Evolutionary conservation across 2,329 filamentous ascomycete genomes (phyloP).

Genomic region (Neurospora sp.): DNA sequence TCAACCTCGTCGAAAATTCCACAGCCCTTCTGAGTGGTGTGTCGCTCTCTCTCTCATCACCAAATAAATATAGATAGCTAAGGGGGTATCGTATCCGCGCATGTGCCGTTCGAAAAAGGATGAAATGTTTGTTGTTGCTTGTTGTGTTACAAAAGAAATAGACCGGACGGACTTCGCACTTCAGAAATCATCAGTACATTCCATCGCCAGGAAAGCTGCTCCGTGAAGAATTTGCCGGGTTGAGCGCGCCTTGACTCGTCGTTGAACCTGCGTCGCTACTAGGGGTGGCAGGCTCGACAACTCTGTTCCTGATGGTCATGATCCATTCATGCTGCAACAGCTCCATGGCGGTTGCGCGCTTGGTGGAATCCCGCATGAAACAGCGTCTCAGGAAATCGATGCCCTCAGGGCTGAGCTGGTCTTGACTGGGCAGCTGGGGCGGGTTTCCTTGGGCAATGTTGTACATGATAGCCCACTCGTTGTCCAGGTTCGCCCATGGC

Average conservation of each 20-base stretch:
- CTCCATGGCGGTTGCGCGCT: conserved; percentile 74
- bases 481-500: conserved; percentile 92
- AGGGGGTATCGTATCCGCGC: background rate
- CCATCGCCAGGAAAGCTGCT: conserved; percentile 22
- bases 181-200: conserved; percentile 22
- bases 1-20: background rate
- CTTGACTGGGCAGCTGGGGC: conserved; percentile 68
- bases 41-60: background rate
- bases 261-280: conserved; percentile 45
- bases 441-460: conserved; percentile 97
- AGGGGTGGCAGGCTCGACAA: conserved; percentile 54
- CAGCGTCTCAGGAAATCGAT: conserved; percentile 83
- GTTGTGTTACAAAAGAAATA: background rate
- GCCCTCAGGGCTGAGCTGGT: conserved; percentile 76
- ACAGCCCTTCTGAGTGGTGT: background rate
- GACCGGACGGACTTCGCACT: background rate
- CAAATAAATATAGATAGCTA: background rate
- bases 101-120: background rate
- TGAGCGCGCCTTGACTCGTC: conserved; percentile 25
- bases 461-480: conserved; percentile 99
- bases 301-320: conserved; percentile 53
- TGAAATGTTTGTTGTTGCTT: background rate
- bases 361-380: conserved; percentile 74
- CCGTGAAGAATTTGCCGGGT: conserved; percentile 19
- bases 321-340: conserved; percentile 92